A percentile compares a stretch with the other conserved stretches of the same genome.
phyloP scores from a whole-genome alignment of 352 stramenopile genomes.

The Phytophthora megakarya region DNA sequence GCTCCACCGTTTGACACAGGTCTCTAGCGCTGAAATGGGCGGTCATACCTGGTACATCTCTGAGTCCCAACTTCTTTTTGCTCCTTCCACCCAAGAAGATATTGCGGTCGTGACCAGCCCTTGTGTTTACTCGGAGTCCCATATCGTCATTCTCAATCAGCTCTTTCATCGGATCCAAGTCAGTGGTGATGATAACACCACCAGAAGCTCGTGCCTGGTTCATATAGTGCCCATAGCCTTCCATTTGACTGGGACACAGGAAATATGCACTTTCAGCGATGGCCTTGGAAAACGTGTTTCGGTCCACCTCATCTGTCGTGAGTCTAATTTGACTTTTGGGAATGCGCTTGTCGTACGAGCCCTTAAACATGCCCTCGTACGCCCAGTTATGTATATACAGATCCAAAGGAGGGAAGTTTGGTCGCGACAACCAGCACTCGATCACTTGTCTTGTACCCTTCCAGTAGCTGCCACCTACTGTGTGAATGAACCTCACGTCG shows the following conservation, averaged over 20 bases:
- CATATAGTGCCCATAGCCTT: constrained; percentile 76
- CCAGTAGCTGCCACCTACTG: constrained; percentile 42
- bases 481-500: constrained; percentile 46
- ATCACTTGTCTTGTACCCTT: constrained; percentile 61
- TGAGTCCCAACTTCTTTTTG: constrained; percentile 34
- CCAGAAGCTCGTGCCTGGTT: constrained; percentile 63
- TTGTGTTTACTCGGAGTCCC: constrained; percentile 32
- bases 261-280: constrained; percentile 56
- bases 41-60: constrained; percentile 43
- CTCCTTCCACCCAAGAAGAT: constrained; percentile 51
- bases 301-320: constrained; percentile 39
- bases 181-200: constrained; percentile 54
- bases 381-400: constrained; percentile 52
- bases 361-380: constrained; percentile 48
- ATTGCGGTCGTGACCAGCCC: constrained; percentile 30
- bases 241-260: constrained; percentile 63
- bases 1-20: constrained; percentile 50
- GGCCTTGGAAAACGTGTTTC: constrained; percentile 40
- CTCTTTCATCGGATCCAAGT: constrained; percentile 67
- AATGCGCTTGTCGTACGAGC: constrained; percentile 38
- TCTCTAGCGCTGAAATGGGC: constrained; percentile 38
- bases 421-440: constrained; percentile 60
- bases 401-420: constrained; percentile 51
- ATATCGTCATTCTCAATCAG: constrained; percentile 47
- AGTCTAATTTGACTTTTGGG: constrained; percentile 37